Conservation (phyloP, 2,329 filamentous ascomycete species). For the Talaromyces sp. region DNA sequence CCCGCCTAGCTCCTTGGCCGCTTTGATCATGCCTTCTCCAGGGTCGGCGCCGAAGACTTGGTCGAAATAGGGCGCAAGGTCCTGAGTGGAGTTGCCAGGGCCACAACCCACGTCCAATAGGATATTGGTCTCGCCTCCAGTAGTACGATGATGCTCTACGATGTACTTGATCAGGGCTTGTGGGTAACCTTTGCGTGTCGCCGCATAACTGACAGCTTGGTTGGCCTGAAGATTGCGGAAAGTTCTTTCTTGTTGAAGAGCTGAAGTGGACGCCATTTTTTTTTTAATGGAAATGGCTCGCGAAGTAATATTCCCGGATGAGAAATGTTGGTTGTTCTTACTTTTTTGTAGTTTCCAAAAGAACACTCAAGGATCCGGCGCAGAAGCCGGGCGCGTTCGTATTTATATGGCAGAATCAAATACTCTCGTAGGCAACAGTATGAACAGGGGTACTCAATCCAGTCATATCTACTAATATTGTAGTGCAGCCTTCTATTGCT, state of each 20-base stretch:
- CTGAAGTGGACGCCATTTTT: not conserved
- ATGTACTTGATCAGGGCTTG: not conserved
- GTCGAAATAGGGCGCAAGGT: not conserved
- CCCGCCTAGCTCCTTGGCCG: not conserved
- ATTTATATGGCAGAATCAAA: too few species aligned
- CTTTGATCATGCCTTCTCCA: conserved; percentile 1
- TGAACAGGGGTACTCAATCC: too few species aligned
- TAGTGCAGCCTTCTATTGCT: too few species aligned
- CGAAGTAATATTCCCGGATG: too few species aligned
- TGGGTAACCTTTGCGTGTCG: not conserved
- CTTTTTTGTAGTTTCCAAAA: not conserved
- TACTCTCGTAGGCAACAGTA: too few species aligned
- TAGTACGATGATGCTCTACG: not conserved
- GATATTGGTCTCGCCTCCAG: not conserved
- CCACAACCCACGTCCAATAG: conserved; percentile 1
- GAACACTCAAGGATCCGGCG: not conserved
- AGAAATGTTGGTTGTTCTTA: not conserved
- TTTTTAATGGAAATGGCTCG: too few species aligned
- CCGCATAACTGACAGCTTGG: not conserved
- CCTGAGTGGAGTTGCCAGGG: not conserved
- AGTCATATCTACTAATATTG: too few species aligned
- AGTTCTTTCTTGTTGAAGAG: not conserved
- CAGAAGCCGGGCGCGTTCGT: not conserved
- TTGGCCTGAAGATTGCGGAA: not conserved
- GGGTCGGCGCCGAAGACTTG: not conserved